phyloP scores from a whole-genome alignment of 2,329 filamentous ascomycete genomes.

The Pyrenochaeta sp. region DNA sequence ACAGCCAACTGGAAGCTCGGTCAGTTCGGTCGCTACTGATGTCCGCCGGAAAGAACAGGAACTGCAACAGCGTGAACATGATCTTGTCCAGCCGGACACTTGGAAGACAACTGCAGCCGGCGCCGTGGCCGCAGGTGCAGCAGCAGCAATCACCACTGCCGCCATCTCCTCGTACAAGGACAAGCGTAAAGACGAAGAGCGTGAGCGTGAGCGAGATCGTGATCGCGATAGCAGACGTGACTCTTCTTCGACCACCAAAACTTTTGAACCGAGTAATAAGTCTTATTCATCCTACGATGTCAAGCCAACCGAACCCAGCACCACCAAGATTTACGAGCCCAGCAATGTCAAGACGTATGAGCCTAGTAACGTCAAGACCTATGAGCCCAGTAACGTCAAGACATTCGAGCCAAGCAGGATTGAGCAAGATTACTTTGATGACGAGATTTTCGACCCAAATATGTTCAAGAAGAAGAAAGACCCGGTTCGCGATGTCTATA shows the following conservation, averaged over 20 bases:
- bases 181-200: constrained; percentile 24
- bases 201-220: constrained; percentile 33
- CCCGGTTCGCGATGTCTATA: constrained; percentile 51
- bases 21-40: constrained; percentile 39
- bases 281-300: constrained; percentile 31
- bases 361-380: constrained; percentile 29
- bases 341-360: constrained; percentile 10
- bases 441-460: constrained; percentile 56
- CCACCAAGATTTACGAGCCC: constrained; percentile 9
- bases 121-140: constrained; percentile 43
- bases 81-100: constrained; percentile 39
- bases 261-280: constrained; percentile 27
- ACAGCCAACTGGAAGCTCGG: constrained; percentile 38
- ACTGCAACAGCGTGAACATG: constrained; percentile 42
- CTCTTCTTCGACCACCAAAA: constrained; percentile 10
- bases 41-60: constrained; percentile 45
- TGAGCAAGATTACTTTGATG: constrained; percentile 48
- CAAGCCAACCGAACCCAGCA: constrained; percentile 30
- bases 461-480: constrained; percentile 53
- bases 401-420: constrained; percentile 46
- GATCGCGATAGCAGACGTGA: no score
- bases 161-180: constrained; percentile 40
- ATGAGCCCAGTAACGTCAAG: constrained; percentile 42
- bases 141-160: constrained; percentile 39
- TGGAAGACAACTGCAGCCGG: constrained; percentile 50